Percentiles rank a stretch among this genome's conserved stretches.
These are phyloP conservation scores for Hibiscus tridactylites DNA, from an alignment of 345 rosid species.

Conservation along the genomic window DNA sequence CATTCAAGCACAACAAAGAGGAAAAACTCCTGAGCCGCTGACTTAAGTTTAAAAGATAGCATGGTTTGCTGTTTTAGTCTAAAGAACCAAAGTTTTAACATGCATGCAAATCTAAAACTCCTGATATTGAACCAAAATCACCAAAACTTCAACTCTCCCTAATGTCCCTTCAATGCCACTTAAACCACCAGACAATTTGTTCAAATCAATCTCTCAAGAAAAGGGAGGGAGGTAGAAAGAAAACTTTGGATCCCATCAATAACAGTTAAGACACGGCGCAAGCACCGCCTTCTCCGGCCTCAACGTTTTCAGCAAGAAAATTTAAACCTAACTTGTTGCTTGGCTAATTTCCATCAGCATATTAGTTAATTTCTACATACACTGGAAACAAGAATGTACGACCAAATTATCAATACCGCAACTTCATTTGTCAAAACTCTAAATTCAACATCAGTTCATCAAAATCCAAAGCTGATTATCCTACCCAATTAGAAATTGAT, in stretches of 20 bases:
- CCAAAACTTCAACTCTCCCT: background rate
- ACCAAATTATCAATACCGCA: background rate
- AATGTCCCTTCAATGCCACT: background rate
- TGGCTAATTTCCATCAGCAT: background rate
- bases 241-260: background rate
- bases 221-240: background rate
- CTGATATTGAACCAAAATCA: background rate
- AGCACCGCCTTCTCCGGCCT: background rate
- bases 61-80: background rate
- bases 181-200: background rate
- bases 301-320: background rate
- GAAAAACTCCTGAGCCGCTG: background rate
- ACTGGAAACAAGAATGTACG: background rate
- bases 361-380: background rate
- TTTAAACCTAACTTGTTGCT: background rate
- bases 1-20: background rate
- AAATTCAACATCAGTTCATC: background rate
- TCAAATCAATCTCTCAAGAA: background rate
- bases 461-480: background rate
- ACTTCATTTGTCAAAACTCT: background rate
- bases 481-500: too few species aligned
- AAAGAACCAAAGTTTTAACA: background rate
- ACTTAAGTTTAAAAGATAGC: background rate
- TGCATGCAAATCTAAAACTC: background rate
- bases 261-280: background rate